Conservation (phyloP, 1,284 basidiomycete genomes). For the Malassezia brasiliensis region DNA sequence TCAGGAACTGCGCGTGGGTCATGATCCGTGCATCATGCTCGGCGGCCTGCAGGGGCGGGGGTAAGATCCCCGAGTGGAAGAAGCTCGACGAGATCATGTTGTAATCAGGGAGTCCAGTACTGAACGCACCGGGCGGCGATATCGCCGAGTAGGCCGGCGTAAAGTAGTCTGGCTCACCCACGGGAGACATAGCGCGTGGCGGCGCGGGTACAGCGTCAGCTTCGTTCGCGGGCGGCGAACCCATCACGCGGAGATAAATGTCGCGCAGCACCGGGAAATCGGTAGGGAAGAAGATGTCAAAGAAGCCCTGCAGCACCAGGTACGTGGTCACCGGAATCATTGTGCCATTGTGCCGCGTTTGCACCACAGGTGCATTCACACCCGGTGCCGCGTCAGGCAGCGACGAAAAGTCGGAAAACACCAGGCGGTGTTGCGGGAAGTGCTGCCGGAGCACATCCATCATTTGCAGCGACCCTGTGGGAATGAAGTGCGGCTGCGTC, state of each 20-base stretch:
- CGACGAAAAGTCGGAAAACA: constrained; percentile 82
- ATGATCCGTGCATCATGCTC: constrained; percentile 8
- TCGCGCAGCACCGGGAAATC: constrained; percentile 63
- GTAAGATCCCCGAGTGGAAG: constrained; percentile 11
- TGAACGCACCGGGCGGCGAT: neutral
- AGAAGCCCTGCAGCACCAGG: constrained; percentile 86
- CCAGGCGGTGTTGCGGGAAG: constrained; percentile 81
- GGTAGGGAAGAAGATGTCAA: constrained; percentile 99
- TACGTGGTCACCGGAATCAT: constrained; percentile 77
- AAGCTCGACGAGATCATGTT: neutral
- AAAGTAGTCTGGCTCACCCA: neutral
- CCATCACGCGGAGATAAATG: constrained; percentile 37
- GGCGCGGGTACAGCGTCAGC: neutral
- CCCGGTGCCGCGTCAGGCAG: constrained; percentile 78
- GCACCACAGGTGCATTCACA: constrained; percentile 83
- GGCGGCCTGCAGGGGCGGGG: constrained; percentile 7
- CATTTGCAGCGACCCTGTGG: constrained; percentile 79
- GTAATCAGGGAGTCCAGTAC: constrained; percentile 8
- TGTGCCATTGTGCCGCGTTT: constrained; percentile 72
- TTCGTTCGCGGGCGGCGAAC: neutral
- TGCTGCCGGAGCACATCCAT: constrained; percentile 68
- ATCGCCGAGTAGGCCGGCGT: neutral
- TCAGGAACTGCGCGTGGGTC: constrained; percentile 67
- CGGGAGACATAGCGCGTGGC: neutral
- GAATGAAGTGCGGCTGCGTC: constrained; percentile 78